These are phyloP conservation scores for Forsythia viridissima DNA, from an alignment of 257 asterid species.

Conservation along the genomic window DNA sequence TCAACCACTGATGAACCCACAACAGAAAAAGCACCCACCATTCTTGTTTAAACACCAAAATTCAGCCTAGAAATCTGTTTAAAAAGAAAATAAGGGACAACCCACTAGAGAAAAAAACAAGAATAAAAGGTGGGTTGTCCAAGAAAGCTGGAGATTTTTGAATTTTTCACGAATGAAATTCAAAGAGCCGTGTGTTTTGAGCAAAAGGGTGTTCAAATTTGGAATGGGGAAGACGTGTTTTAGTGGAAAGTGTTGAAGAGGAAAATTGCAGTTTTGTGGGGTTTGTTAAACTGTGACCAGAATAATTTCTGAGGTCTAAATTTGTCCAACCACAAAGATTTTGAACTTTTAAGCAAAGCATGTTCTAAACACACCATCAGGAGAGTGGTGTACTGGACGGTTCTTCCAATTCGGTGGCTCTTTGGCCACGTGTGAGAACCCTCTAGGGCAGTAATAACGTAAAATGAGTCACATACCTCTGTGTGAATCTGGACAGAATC, in stretches of 20 bases:
- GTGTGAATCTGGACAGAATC: neutral
- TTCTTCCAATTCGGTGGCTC: slow-evolving; percentile 17
- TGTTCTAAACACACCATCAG: neutral
- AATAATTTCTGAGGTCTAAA: slow-evolving; percentile 50
- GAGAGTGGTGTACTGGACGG: neutral
- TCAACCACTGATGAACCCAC: slow-evolving; percentile 60
- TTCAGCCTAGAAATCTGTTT: neutral
- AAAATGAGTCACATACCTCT: neutral
- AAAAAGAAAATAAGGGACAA: slow-evolving; percentile 16
- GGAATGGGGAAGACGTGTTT: slow-evolving; percentile 1
- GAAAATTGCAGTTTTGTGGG: neutral
- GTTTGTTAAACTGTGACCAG: slow-evolving; percentile 40
- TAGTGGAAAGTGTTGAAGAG: slow-evolving; percentile 16
- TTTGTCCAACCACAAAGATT: slow-evolving; percentile 36
- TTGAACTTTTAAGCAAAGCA: neutral
- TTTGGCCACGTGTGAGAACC: slow-evolving; percentile 16
- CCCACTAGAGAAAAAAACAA: slow-evolving; percentile 23
- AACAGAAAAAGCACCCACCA: slow-evolving; percentile 59
- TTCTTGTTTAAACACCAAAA: slow-evolving; percentile 23
- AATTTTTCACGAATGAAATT: neutral
- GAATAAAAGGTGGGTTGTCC: slow-evolving; percentile 24
- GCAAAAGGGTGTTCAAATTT: neutral
- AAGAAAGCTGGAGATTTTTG: slow-evolving; percentile 38
- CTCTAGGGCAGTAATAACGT: neutral
- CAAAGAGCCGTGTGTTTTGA: slow-evolving; percentile 16